Evolutionary conservation across 176 grass and related monocot species (phyloP).

Genomic region (Lolium rigidum): DNA sequence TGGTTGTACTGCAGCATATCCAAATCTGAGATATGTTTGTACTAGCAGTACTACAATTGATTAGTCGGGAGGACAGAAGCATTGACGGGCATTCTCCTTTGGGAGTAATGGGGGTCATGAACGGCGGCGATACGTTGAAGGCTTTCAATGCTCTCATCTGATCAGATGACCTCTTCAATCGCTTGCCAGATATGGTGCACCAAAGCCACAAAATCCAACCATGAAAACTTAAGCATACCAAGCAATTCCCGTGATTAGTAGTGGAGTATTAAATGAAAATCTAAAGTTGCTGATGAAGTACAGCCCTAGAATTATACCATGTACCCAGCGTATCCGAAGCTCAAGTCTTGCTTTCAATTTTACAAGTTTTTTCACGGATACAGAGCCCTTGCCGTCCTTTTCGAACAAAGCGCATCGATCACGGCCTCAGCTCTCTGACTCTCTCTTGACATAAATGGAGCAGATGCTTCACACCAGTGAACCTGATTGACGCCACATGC

Average conservation of each 20-base stretch:
- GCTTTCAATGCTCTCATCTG: slow-evolving; percentile 18
- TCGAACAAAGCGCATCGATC: too few relatives aligned
- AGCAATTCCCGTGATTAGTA: not conserved
- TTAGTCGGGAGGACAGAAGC: not conserved
- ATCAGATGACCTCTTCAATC: not conserved
- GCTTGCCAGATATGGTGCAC: not conserved
- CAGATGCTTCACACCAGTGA: not conserved
- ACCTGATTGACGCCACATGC: not conserved
- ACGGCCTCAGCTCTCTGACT: too few relatives aligned
- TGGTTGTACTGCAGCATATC: not conserved
- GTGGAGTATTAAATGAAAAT: too few relatives aligned
- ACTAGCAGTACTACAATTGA: not conserved
- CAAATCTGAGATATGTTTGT: not conserved
- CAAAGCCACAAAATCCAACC: not conserved
- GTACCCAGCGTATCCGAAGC: not conserved
- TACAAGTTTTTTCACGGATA: slow-evolving; percentile 45
- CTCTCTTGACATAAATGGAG: not conserved
- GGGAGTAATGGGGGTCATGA: not conserved
- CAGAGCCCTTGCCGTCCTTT: not conserved
- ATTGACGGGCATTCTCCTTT: not conserved
- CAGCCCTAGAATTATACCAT: not conserved
- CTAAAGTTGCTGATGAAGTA: not conserved
- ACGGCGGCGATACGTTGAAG: not conserved
- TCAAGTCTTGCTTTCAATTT: not conserved
- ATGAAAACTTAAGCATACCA: not conserved